Conservation (phyloP, 177 flowering plant genomes). For the Telopea speciosissima region DNA sequence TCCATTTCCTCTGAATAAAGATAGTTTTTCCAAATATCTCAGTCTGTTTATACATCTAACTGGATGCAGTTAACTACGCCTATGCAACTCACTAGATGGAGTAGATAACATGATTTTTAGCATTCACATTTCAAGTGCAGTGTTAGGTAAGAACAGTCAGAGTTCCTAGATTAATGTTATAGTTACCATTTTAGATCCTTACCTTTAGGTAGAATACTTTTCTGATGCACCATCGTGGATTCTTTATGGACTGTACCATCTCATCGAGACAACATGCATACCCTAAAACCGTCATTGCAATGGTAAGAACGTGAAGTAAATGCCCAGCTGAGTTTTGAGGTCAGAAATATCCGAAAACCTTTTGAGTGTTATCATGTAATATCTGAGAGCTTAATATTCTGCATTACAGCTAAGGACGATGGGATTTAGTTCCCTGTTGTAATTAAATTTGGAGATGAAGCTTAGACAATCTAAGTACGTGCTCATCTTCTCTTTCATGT, state of each 20-base stretch:
- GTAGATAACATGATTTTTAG: not conserved
- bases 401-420: not conserved
- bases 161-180: not conserved
- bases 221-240: not conserved
- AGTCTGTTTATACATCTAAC: not conserved
- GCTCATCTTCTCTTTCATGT: not conserved
- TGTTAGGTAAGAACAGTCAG: not conserved
- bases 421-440: not conserved
- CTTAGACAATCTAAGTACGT: no score
- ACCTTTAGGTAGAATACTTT: no score
- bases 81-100: not conserved
- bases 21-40: no score
- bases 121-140: not conserved
- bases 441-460: not conserved
- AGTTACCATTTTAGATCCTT: not conserved
- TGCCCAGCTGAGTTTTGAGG: not conserved
- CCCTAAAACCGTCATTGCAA: not conserved
- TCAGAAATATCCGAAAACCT: not conserved
- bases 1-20: not conserved
- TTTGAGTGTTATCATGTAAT: not conserved
- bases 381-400: not conserved
- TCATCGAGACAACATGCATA: not conserved
- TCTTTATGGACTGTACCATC: not conserved
- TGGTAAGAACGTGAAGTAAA: not conserved
- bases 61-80: not conserved